Conservation (phyloP, 2,329 filamentous ascomycete genomes). For the Diaporthe australafricana region DNA sequence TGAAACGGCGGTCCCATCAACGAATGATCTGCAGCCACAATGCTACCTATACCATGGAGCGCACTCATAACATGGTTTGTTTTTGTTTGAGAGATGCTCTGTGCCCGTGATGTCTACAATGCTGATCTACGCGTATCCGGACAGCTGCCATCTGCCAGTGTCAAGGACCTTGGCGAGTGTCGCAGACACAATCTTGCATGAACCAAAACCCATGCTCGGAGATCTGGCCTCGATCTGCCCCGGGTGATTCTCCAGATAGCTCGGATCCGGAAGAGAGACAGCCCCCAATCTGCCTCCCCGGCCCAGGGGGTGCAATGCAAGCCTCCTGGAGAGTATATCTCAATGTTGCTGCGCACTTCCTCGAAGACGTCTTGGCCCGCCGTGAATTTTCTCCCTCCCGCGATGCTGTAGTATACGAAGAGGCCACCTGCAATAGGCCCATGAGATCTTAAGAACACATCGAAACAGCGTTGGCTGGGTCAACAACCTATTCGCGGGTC, state of each 20-base stretch:
- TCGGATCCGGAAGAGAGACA: background rate
- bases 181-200: slow-evolving; percentile 10
- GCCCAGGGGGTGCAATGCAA: background rate
- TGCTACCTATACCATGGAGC: slow-evolving; percentile 11
- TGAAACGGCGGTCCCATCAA: slow-evolving; percentile 23
- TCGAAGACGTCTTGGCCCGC: background rate
- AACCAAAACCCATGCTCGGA: background rate
- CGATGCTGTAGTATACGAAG: background rate
- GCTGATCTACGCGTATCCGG: slow-evolving; percentile 7
- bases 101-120: background rate
- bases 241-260: background rate
- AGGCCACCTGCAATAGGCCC: background rate
- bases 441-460: slow-evolving; percentile 8
- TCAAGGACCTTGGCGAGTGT: slow-evolving; percentile 1
- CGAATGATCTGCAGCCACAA: slow-evolving; percentile 25
- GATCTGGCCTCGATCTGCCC: slow-evolving; percentile 12
- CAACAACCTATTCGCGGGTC: background rate
- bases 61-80: slow-evolving; percentile 8
- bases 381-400: background rate
- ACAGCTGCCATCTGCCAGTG: slow-evolving; percentile 22
- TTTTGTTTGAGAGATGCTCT: background rate
- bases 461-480: background rate
- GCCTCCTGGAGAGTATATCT: background rate
- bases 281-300: background rate
- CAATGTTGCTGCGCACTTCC: background rate